Conservation (phyloP, 2,329 filamentous ascomycete species). For the Pseudomassariella vexata region DNA sequence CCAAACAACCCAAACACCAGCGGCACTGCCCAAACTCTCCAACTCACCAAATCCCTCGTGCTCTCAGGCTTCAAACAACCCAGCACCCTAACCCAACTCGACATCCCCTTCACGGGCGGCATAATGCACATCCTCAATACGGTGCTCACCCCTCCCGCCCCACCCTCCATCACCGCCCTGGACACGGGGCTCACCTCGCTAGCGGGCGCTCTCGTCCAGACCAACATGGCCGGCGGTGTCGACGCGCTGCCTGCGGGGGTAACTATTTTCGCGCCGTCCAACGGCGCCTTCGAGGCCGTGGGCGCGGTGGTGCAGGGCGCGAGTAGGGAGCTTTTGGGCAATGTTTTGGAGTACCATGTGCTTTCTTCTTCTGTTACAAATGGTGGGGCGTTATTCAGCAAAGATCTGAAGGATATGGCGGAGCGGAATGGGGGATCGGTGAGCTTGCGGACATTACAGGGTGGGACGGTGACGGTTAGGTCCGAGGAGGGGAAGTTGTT, state of each 20-base stretch:
- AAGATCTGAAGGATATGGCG: slow-evolving; percentile 13
- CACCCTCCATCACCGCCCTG: slow-evolving; percentile 23
- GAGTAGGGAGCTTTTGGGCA: slow-evolving; percentile 17
- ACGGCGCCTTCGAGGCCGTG: slow-evolving; percentile 24
- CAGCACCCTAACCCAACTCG: slow-evolving; percentile 19
- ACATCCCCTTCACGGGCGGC: slow-evolving; percentile 27
- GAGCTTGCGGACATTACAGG: slow-evolving; percentile 20
- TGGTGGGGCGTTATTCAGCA: slow-evolving; percentile 19
- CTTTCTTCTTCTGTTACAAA: no score
- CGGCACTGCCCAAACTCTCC: slow-evolving; percentile 20
- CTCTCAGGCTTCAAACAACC: slow-evolving; percentile 13
- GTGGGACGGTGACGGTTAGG: slow-evolving; percentile 25
- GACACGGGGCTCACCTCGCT: slow-evolving; percentile 28
- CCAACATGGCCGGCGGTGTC: slow-evolving; percentile 14
- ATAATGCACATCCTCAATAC: slow-evolving; percentile 32
- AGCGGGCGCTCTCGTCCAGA: slow-evolving; percentile 25
- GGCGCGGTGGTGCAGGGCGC: slow-evolving; percentile 24
- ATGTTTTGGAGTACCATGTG: slow-evolving; percentile 28
- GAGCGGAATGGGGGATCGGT: slow-evolving; percentile 5
- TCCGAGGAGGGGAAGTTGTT: slow-evolving; percentile 28
- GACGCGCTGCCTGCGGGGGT: slow-evolving; percentile 17
- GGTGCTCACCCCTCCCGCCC: slow-evolving; percentile 28
- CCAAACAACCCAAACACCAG: slow-evolving; percentile 25
- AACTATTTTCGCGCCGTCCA: slow-evolving; percentile 23
- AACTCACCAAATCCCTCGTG: slow-evolving; percentile 7